Evolutionary conservation across 805 yeast genomes (phyloP), one percentile per base, ranked within the genome.

Genomic region (Jamesozyma jinghongensis): DNA sequence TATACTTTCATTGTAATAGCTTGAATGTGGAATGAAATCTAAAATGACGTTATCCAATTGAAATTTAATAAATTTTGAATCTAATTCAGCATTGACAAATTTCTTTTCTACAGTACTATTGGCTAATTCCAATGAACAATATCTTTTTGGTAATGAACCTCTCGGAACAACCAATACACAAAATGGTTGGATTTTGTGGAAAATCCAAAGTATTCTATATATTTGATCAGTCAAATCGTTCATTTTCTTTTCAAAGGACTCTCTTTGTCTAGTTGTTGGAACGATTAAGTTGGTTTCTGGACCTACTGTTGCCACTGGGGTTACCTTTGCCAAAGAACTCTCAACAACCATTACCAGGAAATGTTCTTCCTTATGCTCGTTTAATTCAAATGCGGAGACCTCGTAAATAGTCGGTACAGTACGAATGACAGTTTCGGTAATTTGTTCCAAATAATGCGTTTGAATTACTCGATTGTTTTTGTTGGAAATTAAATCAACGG

Each of bases 321-420:
- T 19, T 3, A 13, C 20, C 32, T 44, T 56, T 3, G 78, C 81
- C 26, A 71, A 53, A 1, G 75, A 65, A 27, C 90, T 79, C 57
- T 92, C 99, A 17, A 92, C 75, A 2, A 90, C 77, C 5, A 88
- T 82, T 4, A 87, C 87, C 0, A 95, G 85, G 19, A 90, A 67
- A 54, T 82, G 81, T 53, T 86, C 95, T 38, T 78, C 80, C 36
- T 50, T 58, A 34, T 58, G 52, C 27, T 56, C 59, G 25, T 58
- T 54, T 13, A 62, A 42, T 40, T 92, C 97, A 62, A 92, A 92
- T 16, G 92, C 87, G 1, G 97, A 81, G 46, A 95, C 85, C 52
- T 92, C 98, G 40, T 79, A 80, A 0, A 88, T 81, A 33, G 82
- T 80, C 19, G 86, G 74, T 4, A 92, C 85, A 33, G 80, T 81